A percentile compares a stretch with the other conserved stretches of the same genome.
Conservation (phyloP, 768 basidiomycete genomes). For the Pulveroboletus frians region DNA sequence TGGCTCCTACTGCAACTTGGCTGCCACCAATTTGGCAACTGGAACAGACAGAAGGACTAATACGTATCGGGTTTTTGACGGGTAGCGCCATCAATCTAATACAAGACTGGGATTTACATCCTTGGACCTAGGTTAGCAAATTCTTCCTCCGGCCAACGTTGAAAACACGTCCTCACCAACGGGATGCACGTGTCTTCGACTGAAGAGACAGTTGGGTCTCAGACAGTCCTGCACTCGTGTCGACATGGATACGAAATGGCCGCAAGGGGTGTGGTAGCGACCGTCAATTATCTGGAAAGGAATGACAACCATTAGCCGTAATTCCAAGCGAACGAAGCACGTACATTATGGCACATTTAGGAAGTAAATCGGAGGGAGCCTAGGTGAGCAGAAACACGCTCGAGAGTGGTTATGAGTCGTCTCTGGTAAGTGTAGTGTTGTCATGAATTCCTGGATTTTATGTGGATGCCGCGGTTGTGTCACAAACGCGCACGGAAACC, state of each 20-base stretch:
- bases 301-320: neutral
- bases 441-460: slow-evolving; percentile 23
- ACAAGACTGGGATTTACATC: slow-evolving; percentile 53
- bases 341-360: slow-evolving; percentile 71
- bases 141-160: neutral
- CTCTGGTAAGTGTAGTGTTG: slow-evolving; percentile 9
- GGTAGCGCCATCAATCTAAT: slow-evolving; percentile 63
- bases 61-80: slow-evolving; percentile 64
- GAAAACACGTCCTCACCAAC: slow-evolving; percentile 36
- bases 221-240: slow-evolving; percentile 66
- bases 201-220: slow-evolving; percentile 63
- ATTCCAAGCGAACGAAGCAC: slow-evolving; percentile 22
- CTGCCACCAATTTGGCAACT: slow-evolving; percentile 27
- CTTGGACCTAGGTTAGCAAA: slow-evolving; percentile 29
- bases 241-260: slow-evolving; percentile 69
- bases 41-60: slow-evolving; percentile 48
- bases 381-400: slow-evolving; percentile 7
- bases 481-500: slow-evolving; percentile 36
- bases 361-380: slow-evolving; percentile 15
- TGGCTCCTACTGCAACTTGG: slow-evolving; percentile 9
- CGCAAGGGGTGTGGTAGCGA: slow-evolving; percentile 62
- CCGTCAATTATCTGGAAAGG: slow-evolving; percentile 64
- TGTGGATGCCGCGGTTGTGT: slow-evolving; percentile 29
- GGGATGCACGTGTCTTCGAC: slow-evolving; percentile 54
- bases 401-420: slow-evolving; percentile 18